Base-by-base conservation (phyloP, 495 filamentous ascomycete genomes). In the Umbilicaria muhlenbergii region DNA sequence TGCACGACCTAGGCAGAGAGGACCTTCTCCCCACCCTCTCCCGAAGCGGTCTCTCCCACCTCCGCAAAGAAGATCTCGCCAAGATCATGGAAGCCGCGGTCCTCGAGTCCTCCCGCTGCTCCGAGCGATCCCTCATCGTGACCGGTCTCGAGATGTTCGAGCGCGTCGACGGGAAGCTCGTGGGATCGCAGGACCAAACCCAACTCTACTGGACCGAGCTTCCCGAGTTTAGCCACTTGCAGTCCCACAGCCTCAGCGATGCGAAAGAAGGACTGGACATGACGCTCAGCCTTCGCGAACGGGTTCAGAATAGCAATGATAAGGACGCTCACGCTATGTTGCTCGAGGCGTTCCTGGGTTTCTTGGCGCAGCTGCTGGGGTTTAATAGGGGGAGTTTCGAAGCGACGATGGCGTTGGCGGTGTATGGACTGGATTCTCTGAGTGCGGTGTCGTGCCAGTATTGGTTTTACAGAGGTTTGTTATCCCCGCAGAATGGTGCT, bases 71-170 rank as follows among this genome's bases (percentile, higher is more conserved):
- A 8, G 31, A 53, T 12, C 42, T 53, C 16, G 32, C 15, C 32
- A 51, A 53, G 36, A 53, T 53, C 16, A 31, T 53, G 34, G 49
- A 53, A 31, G 51, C 44, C 2, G 51, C 51, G 11, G 36, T 53
- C 18, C 36, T 48, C 15, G 37, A 51, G 18, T 47, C 43, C 8
- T 47, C 43, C 8, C 42, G 6, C 7, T 39, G 38, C 41, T 38
- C 43, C 17, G 50, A 46, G 21, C 43, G 38, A 5, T 38, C 40
- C 2, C 14, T 51, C 18, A 13, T 48, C 7, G n/a, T 47, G 19
- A 51, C 49, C 2, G 49, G 49, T 3, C 21, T 51, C 3, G 37
- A 44, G 11, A 51, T 47, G 38, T 43, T 47, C n/a, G 32, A 35
- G 11, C 38, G 35, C 11, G 24, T 28, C 24, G 39, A 34, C 16